Conservation (phyloP, 2,329 filamentous ascomycete species). For the Helminthosporium solani region DNA sequence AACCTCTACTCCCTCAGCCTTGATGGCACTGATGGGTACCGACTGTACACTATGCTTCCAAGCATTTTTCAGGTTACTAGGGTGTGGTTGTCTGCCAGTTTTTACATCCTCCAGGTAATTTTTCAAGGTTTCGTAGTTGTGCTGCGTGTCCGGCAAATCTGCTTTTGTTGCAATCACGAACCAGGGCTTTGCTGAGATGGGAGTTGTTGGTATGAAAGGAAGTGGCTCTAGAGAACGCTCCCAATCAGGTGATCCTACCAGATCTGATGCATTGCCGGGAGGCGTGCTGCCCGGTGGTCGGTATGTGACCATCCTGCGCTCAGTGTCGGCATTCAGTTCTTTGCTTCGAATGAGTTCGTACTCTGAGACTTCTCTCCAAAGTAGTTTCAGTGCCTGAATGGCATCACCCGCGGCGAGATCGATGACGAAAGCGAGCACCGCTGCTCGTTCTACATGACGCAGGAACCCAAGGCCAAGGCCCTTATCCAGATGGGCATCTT, state of each 20-base stretch:
- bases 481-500: slow-evolving; percentile 87
- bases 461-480: slow-evolving; percentile 90
- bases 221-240: slow-evolving; percentile 37
- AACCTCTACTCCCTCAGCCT: slow-evolving; percentile 75
- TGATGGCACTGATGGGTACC: slow-evolving; percentile 87
- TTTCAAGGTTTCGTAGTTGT: slow-evolving; percentile 71
- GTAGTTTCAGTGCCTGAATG: slow-evolving; percentile 70
- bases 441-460: slow-evolving; percentile 89
- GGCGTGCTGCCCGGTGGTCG: slow-evolving; percentile 25
- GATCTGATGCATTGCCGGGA: slow-evolving; percentile 16
- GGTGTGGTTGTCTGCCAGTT: slow-evolving; percentile 65
- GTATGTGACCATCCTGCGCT: slow-evolving; percentile 62
- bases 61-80: slow-evolving; percentile 65
- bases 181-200: slow-evolving; percentile 93
- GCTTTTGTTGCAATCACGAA: slow-evolving; percentile 94
- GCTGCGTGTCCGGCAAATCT: slow-evolving; percentile 74
- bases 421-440: slow-evolving; percentile 89
- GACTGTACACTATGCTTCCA: slow-evolving; percentile 60
- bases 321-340: slow-evolving; percentile 65
- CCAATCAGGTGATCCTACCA: slow-evolving; percentile 25
- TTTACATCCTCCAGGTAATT: slow-evolving; percentile 69
- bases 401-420: slow-evolving; percentile 81
- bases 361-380: slow-evolving; percentile 88
- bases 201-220: slow-evolving; percentile 56
- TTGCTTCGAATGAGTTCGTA: slow-evolving; percentile 81